Evolutionary conservation across 148 eudicot genomes (phyloP).

Genomic region (Chenopodium suecicum): DNA sequence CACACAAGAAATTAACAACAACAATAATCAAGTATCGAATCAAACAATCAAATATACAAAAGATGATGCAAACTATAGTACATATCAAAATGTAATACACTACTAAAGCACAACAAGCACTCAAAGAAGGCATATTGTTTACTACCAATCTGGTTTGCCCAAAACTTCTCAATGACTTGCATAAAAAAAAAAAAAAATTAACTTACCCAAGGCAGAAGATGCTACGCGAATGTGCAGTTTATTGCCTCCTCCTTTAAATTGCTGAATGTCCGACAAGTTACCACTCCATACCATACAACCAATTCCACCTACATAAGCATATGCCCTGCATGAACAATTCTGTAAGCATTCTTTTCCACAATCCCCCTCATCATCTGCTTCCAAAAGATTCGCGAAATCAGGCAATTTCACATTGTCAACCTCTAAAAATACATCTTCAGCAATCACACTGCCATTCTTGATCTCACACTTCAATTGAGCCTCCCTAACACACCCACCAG

Average conservation of each 20-base stretch:
- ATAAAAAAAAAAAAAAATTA: background rate
- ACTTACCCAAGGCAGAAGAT: constrained; percentile 49
- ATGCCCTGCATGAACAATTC: constrained; percentile 62
- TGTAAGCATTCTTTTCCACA: constrained; percentile 40
- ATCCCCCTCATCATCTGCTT: background rate
- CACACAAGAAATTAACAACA: background rate
- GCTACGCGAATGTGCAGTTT: constrained; percentile 45
- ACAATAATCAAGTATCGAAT: background rate
- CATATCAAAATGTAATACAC: background rate
- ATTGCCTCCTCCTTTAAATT: constrained; percentile 34
- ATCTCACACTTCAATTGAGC: constrained; percentile 33
- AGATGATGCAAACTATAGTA: too few species aligned
- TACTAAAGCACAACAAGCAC: background rate
- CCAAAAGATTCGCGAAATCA: constrained; percentile 44
- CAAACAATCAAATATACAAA: background rate
- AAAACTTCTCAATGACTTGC: background rate
- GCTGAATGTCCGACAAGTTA: constrained; percentile 49
- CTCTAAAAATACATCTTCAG: constrained; percentile 39
- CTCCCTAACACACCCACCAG: constrained; percentile 57
- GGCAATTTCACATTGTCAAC: constrained; percentile 49
- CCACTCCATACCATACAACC: constrained; percentile 58
- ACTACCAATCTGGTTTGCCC: background rate
- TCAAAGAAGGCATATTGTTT: background rate
- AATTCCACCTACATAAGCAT: constrained; percentile 42
- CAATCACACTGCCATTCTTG: constrained; percentile 20